Conservation (phyloP, 495 filamentous ascomycete genomes). For the Trichoderma gamsii region DNA sequence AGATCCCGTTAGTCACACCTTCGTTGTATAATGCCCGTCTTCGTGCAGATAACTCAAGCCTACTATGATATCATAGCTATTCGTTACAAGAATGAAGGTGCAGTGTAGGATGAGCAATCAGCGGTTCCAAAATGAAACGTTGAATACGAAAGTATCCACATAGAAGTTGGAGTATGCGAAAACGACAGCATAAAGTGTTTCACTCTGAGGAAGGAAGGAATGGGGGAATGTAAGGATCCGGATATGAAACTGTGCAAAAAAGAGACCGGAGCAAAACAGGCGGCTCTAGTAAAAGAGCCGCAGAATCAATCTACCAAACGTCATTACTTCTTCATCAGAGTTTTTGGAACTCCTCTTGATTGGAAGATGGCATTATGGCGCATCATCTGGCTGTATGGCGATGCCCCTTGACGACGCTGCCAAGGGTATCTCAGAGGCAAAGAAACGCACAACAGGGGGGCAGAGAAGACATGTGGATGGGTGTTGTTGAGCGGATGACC, state of each 20-base stretch:
- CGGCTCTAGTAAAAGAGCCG: background rate
- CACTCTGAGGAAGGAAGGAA: background rate
- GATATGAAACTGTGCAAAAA: background rate
- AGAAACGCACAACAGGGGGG: background rate
- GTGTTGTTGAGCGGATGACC: slow-evolving; percentile 2
- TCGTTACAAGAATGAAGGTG: too few relatives aligned
- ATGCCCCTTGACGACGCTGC: background rate
- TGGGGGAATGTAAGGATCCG: background rate
- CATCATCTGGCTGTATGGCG: slow-evolving; percentile 4
- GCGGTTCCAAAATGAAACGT: too few relatives aligned
- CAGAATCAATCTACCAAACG: background rate
- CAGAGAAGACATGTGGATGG: slow-evolving; percentile 2
- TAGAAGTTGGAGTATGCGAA: background rate
- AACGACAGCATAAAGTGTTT: background rate
- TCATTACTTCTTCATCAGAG: background rate
- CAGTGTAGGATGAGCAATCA: too few relatives aligned
- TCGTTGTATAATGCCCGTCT: too few relatives aligned
- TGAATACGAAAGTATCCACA: background rate
- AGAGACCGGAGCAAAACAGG: background rate
- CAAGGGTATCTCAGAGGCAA: background rate
- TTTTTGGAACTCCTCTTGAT: background rate
- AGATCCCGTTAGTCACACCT: too few relatives aligned
- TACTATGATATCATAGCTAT: too few relatives aligned
- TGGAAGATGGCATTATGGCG: slow-evolving; percentile 7
- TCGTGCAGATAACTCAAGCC: too few relatives aligned